A percentile compares a stretch with the other conserved stretches of the same genome.
Conservation (phyloP, 139 green algal species). For the Chlorella sp. region DNA sequence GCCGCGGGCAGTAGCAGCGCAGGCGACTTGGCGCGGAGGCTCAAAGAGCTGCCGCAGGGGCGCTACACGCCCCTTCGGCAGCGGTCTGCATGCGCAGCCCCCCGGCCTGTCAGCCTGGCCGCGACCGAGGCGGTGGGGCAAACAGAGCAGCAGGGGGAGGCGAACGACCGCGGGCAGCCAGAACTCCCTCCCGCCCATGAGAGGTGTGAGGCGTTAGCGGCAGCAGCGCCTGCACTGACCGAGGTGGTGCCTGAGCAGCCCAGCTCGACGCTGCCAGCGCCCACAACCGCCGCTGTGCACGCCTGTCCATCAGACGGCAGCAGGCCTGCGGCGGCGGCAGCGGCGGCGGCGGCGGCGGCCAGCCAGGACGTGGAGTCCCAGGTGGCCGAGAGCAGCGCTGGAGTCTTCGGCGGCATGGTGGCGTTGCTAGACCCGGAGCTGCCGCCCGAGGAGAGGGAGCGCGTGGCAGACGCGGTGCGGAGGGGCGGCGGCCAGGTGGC, state of each 20-base stretch:
- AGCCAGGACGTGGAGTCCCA: neutral
- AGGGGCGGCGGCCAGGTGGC: conserved; percentile 24
- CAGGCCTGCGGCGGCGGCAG: no score
- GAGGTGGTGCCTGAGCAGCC: neutral
- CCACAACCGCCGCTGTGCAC: no score
- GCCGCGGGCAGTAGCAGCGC: neutral
- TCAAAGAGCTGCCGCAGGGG: neutral
- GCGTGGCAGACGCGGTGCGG: conserved; percentile 17
- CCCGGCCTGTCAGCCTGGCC: no score
- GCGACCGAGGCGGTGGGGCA: no score
- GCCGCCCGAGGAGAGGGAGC: conserved; percentile 12
- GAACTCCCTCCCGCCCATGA: no score
- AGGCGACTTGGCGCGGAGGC: neutral
- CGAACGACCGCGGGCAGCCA: no score
- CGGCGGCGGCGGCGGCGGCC: no score
- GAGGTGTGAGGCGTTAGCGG: no score
- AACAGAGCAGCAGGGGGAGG: no score
- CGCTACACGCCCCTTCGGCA: neutral
- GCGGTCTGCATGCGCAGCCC: neutral
- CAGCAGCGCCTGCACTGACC: no score
- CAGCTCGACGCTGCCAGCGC: neutral
- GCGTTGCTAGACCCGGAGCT: conserved; percentile 33
- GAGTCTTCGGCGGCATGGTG: conserved; percentile 26
- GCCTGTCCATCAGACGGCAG: no score
- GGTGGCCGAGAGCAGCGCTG: conserved; percentile 11